Percentiles rank a stretch among this genome's conserved stretches.
Evolutionary conservation across 208 protist genomes (phyloP).

Genomic region (Trypanosoma melophagium): DNA sequence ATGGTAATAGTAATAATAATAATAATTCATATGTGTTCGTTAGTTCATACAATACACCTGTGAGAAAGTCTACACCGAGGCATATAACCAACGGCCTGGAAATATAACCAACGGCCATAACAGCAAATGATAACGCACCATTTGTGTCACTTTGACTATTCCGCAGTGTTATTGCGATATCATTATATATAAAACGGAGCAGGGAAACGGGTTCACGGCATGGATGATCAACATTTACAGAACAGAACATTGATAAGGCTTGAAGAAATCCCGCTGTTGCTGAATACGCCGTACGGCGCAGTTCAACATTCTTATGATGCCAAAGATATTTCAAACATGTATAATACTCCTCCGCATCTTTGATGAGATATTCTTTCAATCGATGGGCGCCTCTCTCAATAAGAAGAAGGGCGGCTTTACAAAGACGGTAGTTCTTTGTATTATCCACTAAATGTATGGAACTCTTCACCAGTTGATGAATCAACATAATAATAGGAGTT

Average conservation of each 20-base stretch:
- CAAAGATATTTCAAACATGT: conserved; percentile 32
- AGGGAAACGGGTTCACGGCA: neutral
- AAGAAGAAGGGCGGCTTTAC: conserved; percentile 43
- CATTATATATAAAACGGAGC: conserved; percentile 19
- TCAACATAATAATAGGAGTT: conserved; percentile 20
- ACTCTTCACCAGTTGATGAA: conserved; percentile 47
- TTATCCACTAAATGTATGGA: conserved; percentile 29
- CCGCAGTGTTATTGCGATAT: conserved; percentile 18
- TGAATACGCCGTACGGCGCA: conserved; percentile 41
- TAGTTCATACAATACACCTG: conserved; percentile 22
- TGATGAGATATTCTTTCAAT: conserved; percentile 34
- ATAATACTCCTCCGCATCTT: conserved; percentile 29
- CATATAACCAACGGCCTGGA: conserved; percentile 28
- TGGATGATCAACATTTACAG: no score
- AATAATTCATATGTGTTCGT: conserved; percentile 22
- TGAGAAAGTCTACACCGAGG: conserved; percentile 17
- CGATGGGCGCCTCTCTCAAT: conserved; percentile 25
- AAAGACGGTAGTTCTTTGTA: conserved; percentile 38
- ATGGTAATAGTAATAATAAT: no score
- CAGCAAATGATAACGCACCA: conserved; percentile 30
- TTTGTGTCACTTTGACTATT: neutral
- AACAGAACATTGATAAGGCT: conserved; percentile 27
- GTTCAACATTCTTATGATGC: conserved; percentile 54
- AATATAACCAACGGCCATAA: conserved; percentile 37
- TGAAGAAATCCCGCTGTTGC: conserved; percentile 41